Percentiles rank a stretch among this genome's conserved stretches.
phyloP scores from a whole-genome alignment of 2,329 filamentous ascomycete species.

The Chrysoporthe austroafricana region DNA sequence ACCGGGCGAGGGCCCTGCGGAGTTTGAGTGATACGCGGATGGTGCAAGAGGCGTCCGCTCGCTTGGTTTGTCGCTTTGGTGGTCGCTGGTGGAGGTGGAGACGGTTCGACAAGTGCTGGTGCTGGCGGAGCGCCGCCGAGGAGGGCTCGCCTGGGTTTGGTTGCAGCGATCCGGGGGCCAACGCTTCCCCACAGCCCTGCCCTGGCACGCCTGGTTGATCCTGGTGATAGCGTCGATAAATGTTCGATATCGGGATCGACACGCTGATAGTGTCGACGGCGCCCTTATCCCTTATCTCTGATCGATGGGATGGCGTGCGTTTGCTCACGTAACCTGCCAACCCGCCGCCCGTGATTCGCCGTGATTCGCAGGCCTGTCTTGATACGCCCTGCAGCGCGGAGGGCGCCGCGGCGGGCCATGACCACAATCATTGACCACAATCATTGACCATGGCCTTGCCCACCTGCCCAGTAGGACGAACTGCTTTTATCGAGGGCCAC shows the following conservation, averaged over 20 bases:
- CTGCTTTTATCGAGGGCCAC: slow-evolving; percentile 9
- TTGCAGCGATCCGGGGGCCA: background rate
- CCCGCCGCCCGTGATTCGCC: no score
- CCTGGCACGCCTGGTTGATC: no score
- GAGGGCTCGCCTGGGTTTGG: slow-evolving; percentile 13
- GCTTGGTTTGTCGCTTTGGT: no score
- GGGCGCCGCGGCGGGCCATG: slow-evolving; percentile 21
- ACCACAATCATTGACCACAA: slow-evolving; percentile 17
- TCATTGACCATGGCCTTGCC: slow-evolving; percentile 1
- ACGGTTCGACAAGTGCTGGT: background rate
- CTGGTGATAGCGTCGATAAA: no score
- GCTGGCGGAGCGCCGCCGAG: slow-evolving; percentile 17
- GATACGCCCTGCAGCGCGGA: slow-evolving; percentile 24
- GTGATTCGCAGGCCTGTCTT: slow-evolving; percentile 20
- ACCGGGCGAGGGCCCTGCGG: slow-evolving; percentile 23
- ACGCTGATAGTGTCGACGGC: slow-evolving; percentile 12
- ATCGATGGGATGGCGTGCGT: slow-evolving; percentile 4
- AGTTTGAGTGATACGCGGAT: slow-evolving; percentile 23
- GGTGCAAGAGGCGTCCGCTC: background rate
- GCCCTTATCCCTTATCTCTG: slow-evolving; percentile 20
- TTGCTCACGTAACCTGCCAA: slow-evolving; percentile 27
- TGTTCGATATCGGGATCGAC: slow-evolving; percentile 25
- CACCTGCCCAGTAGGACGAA: slow-evolving; percentile 21
- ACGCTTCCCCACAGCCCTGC: slow-evolving; percentile 16
- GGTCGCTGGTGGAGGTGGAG: slow-evolving; percentile 18